Conservation (phyloP, 768 basidiomycete genomes). For the Amanita pallidorosea region DNA sequence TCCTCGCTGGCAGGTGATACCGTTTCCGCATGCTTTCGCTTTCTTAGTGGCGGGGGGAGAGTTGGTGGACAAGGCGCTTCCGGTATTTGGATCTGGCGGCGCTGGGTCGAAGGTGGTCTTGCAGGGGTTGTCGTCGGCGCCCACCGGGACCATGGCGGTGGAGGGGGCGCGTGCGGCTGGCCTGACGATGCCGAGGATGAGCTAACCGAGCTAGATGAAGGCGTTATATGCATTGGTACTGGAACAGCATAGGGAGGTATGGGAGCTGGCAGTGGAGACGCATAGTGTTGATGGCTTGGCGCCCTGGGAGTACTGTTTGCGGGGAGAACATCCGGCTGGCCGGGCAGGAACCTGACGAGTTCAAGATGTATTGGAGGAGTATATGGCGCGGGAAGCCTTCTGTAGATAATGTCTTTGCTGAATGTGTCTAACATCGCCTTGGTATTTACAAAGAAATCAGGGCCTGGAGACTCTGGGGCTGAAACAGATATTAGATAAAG, state of each 20-base stretch:
- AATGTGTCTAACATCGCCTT: constrained; percentile 65
- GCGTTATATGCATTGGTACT: constrained; percentile 1
- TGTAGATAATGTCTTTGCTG: constrained; percentile 63
- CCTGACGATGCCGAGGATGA: constrained; percentile 11
- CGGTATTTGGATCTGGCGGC: constrained; percentile 22
- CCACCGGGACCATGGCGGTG: constrained; percentile 32
- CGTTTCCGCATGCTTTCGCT: constrained; percentile 34
- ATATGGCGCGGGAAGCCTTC: constrained; percentile 52
- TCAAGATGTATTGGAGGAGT: constrained; percentile 67
- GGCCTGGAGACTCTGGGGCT: constrained; percentile 32
- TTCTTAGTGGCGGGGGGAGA: constrained; percentile 29
- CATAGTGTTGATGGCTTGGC: constrained; percentile 10
- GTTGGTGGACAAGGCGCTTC: constrained; percentile 22
- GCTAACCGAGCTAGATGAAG: constrained; percentile 11
- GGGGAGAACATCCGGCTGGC: constrained; percentile 22
- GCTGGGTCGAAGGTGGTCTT: constrained; percentile 32
- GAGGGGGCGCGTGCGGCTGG: constrained; percentile 12
- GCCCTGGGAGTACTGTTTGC: constrained; percentile 8
- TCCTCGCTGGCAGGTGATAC: background rate
- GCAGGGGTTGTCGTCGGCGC: constrained; percentile 34
- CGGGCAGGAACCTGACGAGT: constrained; percentile 52
- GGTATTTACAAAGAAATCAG: constrained; percentile 59
- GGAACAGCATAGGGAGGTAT: background rate
- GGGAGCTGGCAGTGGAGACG: constrained; percentile 5
- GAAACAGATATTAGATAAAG: constrained; percentile 8